Base-by-base conservation (phyloP, 2,329 filamentous ascomycete genomes). In the Rutstroemia sp. region DNA sequence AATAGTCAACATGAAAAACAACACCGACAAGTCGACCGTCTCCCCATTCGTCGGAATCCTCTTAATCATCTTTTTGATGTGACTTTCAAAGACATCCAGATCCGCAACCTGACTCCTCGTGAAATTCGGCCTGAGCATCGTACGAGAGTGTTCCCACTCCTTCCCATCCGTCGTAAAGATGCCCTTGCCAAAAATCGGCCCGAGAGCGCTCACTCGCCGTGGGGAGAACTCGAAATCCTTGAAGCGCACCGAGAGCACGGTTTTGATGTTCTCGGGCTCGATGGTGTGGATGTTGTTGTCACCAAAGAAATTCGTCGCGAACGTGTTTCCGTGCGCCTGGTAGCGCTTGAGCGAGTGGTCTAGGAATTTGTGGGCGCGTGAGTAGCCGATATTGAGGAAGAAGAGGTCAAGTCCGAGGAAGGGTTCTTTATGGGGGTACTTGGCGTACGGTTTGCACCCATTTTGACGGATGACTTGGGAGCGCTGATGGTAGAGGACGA, bases 1-100 rank as follows among this genome's bases (percentile, higher is more conserved):
- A 17, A 88, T 74, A 0, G 84, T 86, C 65, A 87, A 75, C 53
- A 78, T 76, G 64, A 87, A 87, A 65, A 87, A 84, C 8, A 86
- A 69, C 10, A 79, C 76, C 63, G 82, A 80, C 27, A 88, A 71
- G 61, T 88, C 80, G 9, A 87, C 75, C 0, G 74, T 76, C 2
- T 73, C 69, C 48, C 83, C 76, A 57, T 80, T 72, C 0, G 67
- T 67, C 0, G 83, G 82, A 8, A 89, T 75, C 21, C 77, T 75
- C n/a, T 75, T 72, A 25, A 88, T 73, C 56, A 89, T 71, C 25
- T 78, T 73, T 34, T 74, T 69, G 16, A 86, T 73, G 70, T 87
- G 83, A 2, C 68, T 70, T 63, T 88, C 84, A 51, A 87, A 84
- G 1, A 79, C 80, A 34, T 69, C 70, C 7, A 86, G 71, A 61